These are phyloP conservation scores for Yarrowia sp. DNA, from an alignment of 805 yeast species.

Conservation along the genomic window DNA sequence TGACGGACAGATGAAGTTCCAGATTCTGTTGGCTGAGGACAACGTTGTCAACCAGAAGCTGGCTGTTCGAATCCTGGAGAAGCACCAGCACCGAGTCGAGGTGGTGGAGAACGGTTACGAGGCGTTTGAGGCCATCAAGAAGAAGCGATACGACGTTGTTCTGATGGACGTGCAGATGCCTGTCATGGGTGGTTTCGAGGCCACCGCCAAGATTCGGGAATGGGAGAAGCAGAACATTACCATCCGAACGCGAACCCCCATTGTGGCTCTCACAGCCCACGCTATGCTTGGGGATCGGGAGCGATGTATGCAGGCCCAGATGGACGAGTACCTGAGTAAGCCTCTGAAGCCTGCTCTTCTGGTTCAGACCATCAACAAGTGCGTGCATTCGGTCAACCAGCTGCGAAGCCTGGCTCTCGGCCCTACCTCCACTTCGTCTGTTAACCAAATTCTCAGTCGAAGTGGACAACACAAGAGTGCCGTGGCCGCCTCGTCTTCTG, in stretches of 20 bases:
- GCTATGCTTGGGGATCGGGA: constrained; percentile 95
- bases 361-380: constrained; percentile 84
- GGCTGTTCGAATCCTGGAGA: constrained; percentile 83
- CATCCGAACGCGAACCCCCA: constrained; percentile 78
- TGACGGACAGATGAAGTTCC: constrained; percentile 77
- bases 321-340: constrained; percentile 90
- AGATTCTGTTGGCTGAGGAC: constrained; percentile 83
- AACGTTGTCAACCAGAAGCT: constrained; percentile 85
- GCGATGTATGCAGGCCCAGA: constrained; percentile 82
- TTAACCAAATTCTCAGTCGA: constrained; percentile 36
- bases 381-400: constrained; percentile 63
- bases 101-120: constrained; percentile 88
- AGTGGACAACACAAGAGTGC: constrained; percentile 36
- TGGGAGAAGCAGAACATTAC: constrained; percentile 86
- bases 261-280: constrained; percentile 89
- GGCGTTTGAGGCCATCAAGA: constrained; percentile 77
- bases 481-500: constrained; percentile 22
- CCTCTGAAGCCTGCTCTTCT: constrained; percentile 84
- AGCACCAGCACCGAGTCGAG: constrained; percentile 81
- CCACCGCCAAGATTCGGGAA: constrained; percentile 82
- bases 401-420: constrained; percentile 51
- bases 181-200: constrained; percentile 93
- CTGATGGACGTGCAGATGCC: constrained; percentile 97
- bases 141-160: constrained; percentile 75
- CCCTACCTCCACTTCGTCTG: constrained; percentile 43